Conservation (phyloP, 257 asterid species). For the Galeopsis tetrahit region DNA sequence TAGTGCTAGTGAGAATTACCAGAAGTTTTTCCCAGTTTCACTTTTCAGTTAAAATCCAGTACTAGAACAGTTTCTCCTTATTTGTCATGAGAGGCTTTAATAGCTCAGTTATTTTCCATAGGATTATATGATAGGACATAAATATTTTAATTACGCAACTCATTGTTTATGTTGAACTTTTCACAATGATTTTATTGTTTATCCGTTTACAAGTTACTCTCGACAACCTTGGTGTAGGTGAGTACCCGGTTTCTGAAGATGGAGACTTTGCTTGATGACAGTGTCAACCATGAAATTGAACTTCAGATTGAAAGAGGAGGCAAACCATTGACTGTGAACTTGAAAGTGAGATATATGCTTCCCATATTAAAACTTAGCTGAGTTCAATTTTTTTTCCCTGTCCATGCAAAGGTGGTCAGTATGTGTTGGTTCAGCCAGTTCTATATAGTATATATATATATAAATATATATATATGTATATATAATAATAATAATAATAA, state of each 20-base stretch:
- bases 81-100: constrained; percentile 10
- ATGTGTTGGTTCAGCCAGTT: constrained; percentile 9
- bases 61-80: constrained; percentile 12
- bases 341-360: constrained; percentile 58
- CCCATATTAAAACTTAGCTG: background rate
- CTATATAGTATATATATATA: background rate
- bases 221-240: constrained; percentile 62
- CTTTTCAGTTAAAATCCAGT: background rate
- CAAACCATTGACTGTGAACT: constrained; percentile 68
- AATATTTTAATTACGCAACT: constrained; percentile 12
- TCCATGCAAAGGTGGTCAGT: constrained; percentile 18
- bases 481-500: background rate
- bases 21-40: background rate
- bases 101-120: constrained; percentile 6
- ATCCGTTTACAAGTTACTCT: constrained; percentile 24
- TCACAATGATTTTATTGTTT: constrained; percentile 12
- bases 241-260: constrained; percentile 87
- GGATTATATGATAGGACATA: background rate
- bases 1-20: constrained; percentile 13
- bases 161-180: background rate
- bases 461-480: too few species aligned
- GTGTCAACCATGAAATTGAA: constrained; percentile 72
- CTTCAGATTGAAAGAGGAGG: constrained; percentile 99
- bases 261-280: constrained; percentile 92
- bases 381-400: background rate